A percentile compares a stretch with the other conserved stretches of the same genome.
phyloP scores from a whole-genome alignment of 1,139 yeast genomes.

The Candida sp. region DNA sequence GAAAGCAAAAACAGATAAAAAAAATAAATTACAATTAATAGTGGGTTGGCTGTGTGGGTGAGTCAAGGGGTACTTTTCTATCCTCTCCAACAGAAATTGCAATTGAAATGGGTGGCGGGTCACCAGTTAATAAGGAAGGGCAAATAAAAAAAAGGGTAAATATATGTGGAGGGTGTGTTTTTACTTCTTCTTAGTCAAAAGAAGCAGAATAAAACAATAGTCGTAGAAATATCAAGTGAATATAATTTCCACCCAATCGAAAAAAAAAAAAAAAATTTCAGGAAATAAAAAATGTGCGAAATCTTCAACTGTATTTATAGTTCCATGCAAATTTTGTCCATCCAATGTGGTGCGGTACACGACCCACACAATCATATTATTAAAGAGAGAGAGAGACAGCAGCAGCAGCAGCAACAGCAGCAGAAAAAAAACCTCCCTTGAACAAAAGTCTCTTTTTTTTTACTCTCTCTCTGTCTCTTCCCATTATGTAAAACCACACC shows the following conservation, averaged over 20 bases:
- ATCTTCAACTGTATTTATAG: constrained; percentile 6
- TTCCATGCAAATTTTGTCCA: background rate
- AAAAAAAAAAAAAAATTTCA: background rate
- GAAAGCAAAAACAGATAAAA: background rate
- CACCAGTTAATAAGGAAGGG: no score
- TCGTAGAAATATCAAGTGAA: background rate
- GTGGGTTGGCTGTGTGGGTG: background rate
- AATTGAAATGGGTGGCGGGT: no score
- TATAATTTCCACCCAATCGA: background rate
- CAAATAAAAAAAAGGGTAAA: no score
- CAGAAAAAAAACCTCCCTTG: background rate
- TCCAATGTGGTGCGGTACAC: background rate
- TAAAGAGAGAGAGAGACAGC: background rate
- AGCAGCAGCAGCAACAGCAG: background rate
- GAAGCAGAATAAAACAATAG: background rate
- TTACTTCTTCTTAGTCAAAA: no score
- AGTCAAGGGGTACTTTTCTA: no score
- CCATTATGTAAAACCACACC: background rate
- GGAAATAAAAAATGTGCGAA: constrained; percentile 5
- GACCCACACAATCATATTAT: constrained; percentile 2
- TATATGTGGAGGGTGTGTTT: no score
- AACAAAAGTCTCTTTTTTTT: background rate
- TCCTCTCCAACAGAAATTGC: no score
- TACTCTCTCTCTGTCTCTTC: background rate
- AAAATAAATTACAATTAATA: background rate